Base-by-base conservation (phyloP, 257 asterid species). In the Penstemon newberryi region DNA sequence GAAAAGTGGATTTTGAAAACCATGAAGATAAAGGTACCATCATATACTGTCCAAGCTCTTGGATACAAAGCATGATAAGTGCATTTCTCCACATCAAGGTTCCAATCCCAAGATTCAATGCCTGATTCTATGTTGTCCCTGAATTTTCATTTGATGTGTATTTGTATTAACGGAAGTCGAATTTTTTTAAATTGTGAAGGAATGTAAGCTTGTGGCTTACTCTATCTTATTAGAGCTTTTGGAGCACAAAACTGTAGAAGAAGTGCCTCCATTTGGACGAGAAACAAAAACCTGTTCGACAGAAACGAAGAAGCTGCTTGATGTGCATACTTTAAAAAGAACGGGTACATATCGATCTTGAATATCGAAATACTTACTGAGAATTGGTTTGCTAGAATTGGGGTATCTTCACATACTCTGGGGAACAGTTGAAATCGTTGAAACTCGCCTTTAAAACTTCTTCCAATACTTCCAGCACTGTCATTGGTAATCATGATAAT, bases 401-500 rank as follows among this genome's bases (percentile, higher is more conserved):
- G 89, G 67, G 76, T 75, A 71, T 90, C 95, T 71, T 90, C 96
- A 51, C 95, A 87, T 51, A 70, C 75, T 78, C 87, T 83, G 18
- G 95, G 96, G 71, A 90, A 86, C 73, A 90, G 69, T 77, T 86
- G 95, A 87, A 92, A 90, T 18, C 95, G 89, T 76, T 85, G 84
- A 78, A 90, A 90, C 81, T 90, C 96, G 8, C 96, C 96, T 80
- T 75, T 87, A 77, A 71, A 81, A 77, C 91, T 90, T 83, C 95
- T 87, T 47, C 96, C 96, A 10, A 90, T 90, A 84, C 96, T 90
- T 78, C 96, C 96, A 84, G 86, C 88, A 65, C 96, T 90, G 90
- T 41, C 77, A 71, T n/a, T 39, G 18, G 44, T 18, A 6, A 5
- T n/a, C 50, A 52, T 46, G 42, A 10, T 40, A 37, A 41, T 12